Percentiles rank a stretch among this genome's conserved stretches.
Conservation (phyloP, 2,329 filamentous ascomycete species). For the Calonectria pauciramosa region DNA sequence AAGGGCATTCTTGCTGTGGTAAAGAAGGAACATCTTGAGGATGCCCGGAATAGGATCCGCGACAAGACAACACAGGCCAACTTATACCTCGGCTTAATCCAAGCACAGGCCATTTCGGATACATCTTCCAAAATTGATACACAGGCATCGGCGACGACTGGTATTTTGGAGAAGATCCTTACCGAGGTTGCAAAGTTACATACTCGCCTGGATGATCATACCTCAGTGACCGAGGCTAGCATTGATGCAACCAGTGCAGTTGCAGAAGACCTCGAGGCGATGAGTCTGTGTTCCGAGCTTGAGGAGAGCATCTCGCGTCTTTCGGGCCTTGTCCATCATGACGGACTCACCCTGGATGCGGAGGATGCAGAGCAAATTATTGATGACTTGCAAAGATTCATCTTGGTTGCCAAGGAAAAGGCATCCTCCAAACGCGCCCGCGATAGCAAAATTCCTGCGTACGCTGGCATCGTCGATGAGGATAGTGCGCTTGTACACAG, state of each 20-base stretch:
- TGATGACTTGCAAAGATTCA: constrained; percentile 27
- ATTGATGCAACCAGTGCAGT: neutral
- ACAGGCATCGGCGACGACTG: constrained; percentile 14
- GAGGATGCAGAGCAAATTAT: constrained; percentile 34
- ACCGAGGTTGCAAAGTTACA: constrained; percentile 23
- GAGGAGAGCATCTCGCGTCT: constrained; percentile 30
- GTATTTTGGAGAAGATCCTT: constrained; percentile 26
- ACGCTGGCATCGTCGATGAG: neutral
- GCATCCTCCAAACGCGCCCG: neutral
- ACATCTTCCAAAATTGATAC: constrained; percentile 20
- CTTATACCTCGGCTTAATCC: constrained; percentile 30
- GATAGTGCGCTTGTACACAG: neutral
- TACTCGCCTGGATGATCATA: neutral
- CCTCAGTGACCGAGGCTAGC: neutral
- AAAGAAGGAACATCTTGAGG: constrained; percentile 30
- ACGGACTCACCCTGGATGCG: constrained; percentile 23
- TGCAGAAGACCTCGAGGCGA: neutral
- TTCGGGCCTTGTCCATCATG: constrained; percentile 11
- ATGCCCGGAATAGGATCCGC: constrained; percentile 21
- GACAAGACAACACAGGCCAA: constrained; percentile 29
- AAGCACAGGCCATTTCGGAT: constrained; percentile 24
- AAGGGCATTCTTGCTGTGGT: neutral
- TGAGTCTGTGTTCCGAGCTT: constrained; percentile 26
- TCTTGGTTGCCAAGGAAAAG: constrained; percentile 20
- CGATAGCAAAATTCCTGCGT: neutral